Evolutionary conservation across 306 rosid species (phyloP), one percentile per base, ranked within the genome.

Genomic region (Alnus glutinosa): DNA sequence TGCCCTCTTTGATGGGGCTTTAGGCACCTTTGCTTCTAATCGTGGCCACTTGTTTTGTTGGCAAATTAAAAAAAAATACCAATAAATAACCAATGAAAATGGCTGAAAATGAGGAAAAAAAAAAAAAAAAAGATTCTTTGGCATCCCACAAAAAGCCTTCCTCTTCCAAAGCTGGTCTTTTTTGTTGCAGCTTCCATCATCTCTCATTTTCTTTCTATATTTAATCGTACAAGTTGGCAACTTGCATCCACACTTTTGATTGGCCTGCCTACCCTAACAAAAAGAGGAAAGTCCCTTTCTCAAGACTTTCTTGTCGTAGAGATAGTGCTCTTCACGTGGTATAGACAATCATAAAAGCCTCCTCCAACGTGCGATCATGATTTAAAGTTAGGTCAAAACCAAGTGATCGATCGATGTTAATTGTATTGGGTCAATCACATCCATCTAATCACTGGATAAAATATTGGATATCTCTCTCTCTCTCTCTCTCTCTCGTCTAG

Each of bases 271-370:
- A 81, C 87, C 59, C 80, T 2, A 52, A 77, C 34, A 34, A 78
- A 83, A 30, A 50, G 73, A 51, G 42, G 70, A 73, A 42, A 44
- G 85, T 87, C 86, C 49, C 83, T 83, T 83, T 89, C 91, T 42
- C 1, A 23, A 36, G 77, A 54, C 83, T 83, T 85, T 75, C 81
- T 81, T 59, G 66, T 82, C 82, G 64, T 82, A 62, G 10, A 78
- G 9, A 34, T 78, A 77, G 82, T 87, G 90, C 81, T 73, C 86
- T 81, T 79, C 92, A 81, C 86, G 85, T 89, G 90, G 73, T 62
- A 10, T 11, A 72, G 18, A 36, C 47, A n/a, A 50, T 30, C 71
- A 76, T 28, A 16, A n/a, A 66, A 36, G 19, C 70, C 39, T 64
- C 51, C 12, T 63, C 70, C 68, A 66, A 37, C 9, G 14, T 4